Evolutionary conservation across 2,329 filamentous ascomycete genomes (phyloP).

Genomic region (Paecilomyces formosus): DNA sequence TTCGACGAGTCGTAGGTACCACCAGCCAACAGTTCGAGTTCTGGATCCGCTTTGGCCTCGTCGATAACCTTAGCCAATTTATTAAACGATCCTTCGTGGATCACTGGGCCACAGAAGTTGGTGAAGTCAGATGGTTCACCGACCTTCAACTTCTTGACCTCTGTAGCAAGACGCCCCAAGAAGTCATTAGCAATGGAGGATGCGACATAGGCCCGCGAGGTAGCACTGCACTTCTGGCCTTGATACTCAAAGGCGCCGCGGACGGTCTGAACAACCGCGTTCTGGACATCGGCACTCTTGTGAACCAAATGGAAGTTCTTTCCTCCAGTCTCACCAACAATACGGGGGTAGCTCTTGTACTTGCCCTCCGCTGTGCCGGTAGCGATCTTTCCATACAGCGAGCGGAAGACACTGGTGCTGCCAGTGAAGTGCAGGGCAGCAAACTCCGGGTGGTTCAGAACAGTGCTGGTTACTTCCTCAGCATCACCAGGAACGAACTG

Average conservation of each 20-base stretch:
- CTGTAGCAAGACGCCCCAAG: slow-evolving; percentile 57
- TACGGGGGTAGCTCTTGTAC: slow-evolving; percentile 78
- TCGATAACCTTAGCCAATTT: slow-evolving; percentile 73
- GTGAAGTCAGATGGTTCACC: slow-evolving; percentile 62
- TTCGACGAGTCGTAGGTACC: slow-evolving; percentile 69
- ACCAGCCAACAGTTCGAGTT: slow-evolving; percentile 66
- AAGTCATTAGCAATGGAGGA: slow-evolving; percentile 68
- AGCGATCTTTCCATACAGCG: slow-evolving; percentile 80
- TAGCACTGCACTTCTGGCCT: slow-evolving; percentile 85
- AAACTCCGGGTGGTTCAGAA: slow-evolving; percentile 70
- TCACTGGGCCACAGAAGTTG: slow-evolving; percentile 83
- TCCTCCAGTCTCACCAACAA: slow-evolving; percentile 84
- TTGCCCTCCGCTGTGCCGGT: slow-evolving; percentile 70
- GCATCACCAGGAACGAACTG: slow-evolving; percentile 90
- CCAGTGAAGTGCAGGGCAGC: slow-evolving; percentile 93
- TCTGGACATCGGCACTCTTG: slow-evolving; percentile 65
- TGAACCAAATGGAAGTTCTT: slow-evolving; percentile 92
- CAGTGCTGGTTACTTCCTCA: slow-evolving; percentile 68
- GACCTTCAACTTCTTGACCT: slow-evolving; percentile 63
- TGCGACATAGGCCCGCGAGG: slow-evolving; percentile 71
- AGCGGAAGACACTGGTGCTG: slow-evolving; percentile 83
- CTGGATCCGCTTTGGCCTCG: slow-evolving; percentile 65
- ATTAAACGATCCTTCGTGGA: slow-evolving; percentile 73
- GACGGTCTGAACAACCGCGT: slow-evolving; percentile 73
- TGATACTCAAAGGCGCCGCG: slow-evolving; percentile 87